Base-by-base conservation (phyloP, 768 basidiomycete genomes). In the Collybia sp. region DNA sequence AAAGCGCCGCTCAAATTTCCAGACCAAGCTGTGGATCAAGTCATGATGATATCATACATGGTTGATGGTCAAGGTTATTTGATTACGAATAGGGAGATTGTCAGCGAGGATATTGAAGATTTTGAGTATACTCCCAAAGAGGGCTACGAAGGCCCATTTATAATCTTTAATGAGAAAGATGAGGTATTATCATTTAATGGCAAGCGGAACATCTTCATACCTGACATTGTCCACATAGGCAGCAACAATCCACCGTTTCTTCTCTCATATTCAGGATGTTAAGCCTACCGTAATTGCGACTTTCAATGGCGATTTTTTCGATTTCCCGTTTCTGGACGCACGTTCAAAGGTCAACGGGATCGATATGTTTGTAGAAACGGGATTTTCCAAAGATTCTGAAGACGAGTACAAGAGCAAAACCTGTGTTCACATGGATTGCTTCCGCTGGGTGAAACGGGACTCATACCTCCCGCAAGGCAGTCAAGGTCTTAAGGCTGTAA, bases 21-120 rank as follows among this genome's bases (percentile, higher is more conserved):
- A 1, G 96, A 98, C 69, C 87, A 93, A 55, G 79, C 82, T 6
- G 85, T 91, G 18, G 96, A 98, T 70, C 94, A 97, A 62, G 93
- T 99, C 57, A 99, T 99, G 95, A 99, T 99, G 96, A 98, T 99
- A 52, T 99, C 96, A 37, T 99, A 98, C 67, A 98, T 99, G 94
- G 73, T 99, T 13, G 96, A 99, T 61, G 95, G 93, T 0, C 91
- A 94, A 63, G 96, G 96, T 0, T 99, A 88, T 60, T 79, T 99
- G 50, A 97, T 99, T 65, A 96, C 93, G 16, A 98, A 98, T 58
- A 79, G 96, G 36, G 96, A 99, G 53, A 97, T 98, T 42, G 92
- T 98, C 48, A 84, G 87, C 50, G 94, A 97, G 60, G 92, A 98
- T 58, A 97, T 99, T 50, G 93, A 96, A 36, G 89, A 99, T 62